These are phyloP conservation scores for Solanum piurae DNA, from an alignment of 257 asterid species.

Conservation along the genomic window DNA sequence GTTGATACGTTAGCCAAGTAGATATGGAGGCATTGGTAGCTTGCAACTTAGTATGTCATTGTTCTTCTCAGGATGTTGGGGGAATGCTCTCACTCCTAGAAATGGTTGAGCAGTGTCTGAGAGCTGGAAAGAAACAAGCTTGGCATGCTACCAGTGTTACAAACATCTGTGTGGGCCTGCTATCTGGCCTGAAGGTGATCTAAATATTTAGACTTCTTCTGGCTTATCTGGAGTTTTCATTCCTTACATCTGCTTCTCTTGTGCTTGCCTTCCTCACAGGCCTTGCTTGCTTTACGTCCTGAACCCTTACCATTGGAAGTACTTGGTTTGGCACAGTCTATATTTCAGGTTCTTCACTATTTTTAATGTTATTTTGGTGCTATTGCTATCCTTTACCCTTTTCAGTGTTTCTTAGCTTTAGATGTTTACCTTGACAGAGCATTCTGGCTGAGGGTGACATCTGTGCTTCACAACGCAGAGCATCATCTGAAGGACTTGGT, in stretches of 20 bases:
- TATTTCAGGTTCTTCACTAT: conserved; percentile 66
- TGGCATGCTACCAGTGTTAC: conserved; percentile 81
- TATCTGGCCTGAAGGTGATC: conserved; percentile 88
- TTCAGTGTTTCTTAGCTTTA: conserved; percentile 5
- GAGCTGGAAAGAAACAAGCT: conserved; percentile 77
- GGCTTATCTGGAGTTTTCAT: neutral
- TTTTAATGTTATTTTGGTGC: neutral
- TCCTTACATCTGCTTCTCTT: conserved; percentile 13
- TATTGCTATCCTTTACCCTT: neutral
- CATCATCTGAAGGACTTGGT: conserved; percentile 97
- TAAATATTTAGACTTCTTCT: conserved; percentile 5
- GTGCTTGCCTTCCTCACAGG: conserved; percentile 37
- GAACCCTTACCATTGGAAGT: conserved; percentile 79
- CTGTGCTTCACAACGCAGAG: conserved; percentile 93
- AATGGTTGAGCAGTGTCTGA: conserved; percentile 74
- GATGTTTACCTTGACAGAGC: conserved; percentile 41
- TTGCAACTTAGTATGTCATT: conserved; percentile 17
- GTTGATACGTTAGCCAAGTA: conserved; percentile 10
- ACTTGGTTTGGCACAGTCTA: conserved; percentile 69
- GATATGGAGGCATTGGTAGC: conserved; percentile 6
- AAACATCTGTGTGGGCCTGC: conserved; percentile 91
- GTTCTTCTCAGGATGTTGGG: conserved; percentile 74
- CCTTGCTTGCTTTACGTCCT: conserved; percentile 71
- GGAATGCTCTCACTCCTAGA: conserved; percentile 85
- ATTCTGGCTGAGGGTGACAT: conserved; percentile 94